Base-by-base conservation (phyloP, 805 yeast species). In the Trichomonascus vanleenenianus region DNA sequence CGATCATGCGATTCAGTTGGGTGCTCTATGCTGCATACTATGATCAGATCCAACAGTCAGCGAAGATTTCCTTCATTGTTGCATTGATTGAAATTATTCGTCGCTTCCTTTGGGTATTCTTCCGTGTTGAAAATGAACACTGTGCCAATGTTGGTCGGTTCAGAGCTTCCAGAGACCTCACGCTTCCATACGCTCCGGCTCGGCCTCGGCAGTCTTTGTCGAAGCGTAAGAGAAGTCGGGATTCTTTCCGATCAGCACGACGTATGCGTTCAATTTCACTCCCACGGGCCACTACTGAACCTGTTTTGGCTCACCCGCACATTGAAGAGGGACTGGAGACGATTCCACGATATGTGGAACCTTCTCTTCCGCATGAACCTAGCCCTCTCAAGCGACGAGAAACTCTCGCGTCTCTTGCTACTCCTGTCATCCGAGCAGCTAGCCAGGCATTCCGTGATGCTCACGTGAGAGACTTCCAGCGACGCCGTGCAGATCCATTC, bases 41-140 rank as follows among this genome's bases (percentile, higher is more conserved):
- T 38, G 61, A 64, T 39, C 84, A 86, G 48, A 78, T 87, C 48
- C 91, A 85, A 63, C 96, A 91, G 58, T 83, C 91, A 59, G 95
- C 95, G 0, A 75, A 77, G 18, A 83, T 95, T 1, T 81, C 95
- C 60, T 89, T 91, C 59, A 71, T 77, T 42, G 77, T 93, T 41
- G 96, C 95, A 0, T 53, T 85, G 25, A 86, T 93, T 0, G 98
- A 93, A 63, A 64, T 87, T 2, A 30, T 84, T 2, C 74, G 98
- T 60, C 73, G 98, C 59, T 83, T 86, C 54, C 67, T 91, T 11
- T 93, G 98, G 98, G 72, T 87, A 6, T 76, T 85, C 41, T 83
- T 93, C 69, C 80, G 98, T 67, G 83, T 93, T 75, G 98, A 93
- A 56, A 93, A 93, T 64, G 97, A 93, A 63, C 98, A 93, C 63